phyloP scores from a whole-genome alignment of 305 asterid species.

The Rubia tinctorum region DNA sequence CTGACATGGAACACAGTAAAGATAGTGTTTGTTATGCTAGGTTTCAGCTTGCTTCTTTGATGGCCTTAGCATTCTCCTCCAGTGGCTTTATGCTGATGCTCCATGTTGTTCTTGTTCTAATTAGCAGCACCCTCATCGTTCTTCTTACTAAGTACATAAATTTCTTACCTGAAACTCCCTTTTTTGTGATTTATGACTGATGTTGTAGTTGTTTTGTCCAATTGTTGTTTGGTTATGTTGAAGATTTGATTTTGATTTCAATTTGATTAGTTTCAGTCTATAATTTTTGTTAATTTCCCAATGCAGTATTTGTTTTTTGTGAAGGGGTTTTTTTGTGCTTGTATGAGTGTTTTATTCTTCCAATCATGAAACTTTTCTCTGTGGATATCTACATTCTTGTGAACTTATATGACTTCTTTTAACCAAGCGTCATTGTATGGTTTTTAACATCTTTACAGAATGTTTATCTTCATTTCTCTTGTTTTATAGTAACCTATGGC shows the following conservation, averaged over 20 bases:
- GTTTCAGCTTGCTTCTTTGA: constrained; percentile 69
- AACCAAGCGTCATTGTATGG: not conserved
- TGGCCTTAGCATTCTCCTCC: constrained; percentile 76
- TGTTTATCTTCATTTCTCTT: not conserved
- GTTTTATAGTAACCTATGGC: not conserved
- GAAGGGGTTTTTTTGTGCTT: not conserved
- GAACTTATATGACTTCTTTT: not conserved
- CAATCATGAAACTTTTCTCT: not conserved
- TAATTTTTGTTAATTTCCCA: not conserved
- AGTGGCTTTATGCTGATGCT: constrained; percentile 66
- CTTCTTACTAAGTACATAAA: constrained; percentile 60
- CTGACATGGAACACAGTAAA: constrained; percentile 86
- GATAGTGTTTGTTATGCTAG: constrained; percentile 74
- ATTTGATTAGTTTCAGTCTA: not conserved
- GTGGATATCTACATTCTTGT: not conserved
- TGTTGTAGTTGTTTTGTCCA: not conserved
- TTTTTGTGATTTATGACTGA: too few relatives aligned
- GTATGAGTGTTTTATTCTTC: not conserved
- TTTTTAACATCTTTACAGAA: not conserved
- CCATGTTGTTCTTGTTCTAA: constrained; percentile 67
- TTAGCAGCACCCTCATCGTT: constrained; percentile 68
- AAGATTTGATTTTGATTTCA: not conserved
- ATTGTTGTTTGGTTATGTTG: not conserved
- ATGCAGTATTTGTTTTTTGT: not conserved
- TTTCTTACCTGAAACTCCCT: not conserved